Base-by-base conservation (phyloP, 129 eudicot species). In the Apium graveolens region DNA sequence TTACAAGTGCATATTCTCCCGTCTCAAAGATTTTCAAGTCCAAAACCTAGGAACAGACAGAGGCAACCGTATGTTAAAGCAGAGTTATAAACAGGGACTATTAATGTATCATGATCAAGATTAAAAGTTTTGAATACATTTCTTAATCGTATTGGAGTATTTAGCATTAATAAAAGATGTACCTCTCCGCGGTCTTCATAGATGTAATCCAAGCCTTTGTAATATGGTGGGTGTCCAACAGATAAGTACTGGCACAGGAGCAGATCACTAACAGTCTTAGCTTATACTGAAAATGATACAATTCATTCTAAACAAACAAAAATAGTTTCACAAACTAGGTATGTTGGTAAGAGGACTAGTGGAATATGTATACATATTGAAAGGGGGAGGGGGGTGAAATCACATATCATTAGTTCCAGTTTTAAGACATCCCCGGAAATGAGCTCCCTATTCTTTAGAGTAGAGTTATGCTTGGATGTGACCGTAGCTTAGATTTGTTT, bases 171-270 rank as follows among this genome's bases (percentile, higher is more conserved):
- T 27, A 57, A 27, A 26, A 38, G 51, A 60, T 7, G 11, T 87
- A 89, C 98, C 90, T 94, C 98, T 2, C 98, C 97, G 48, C 98
- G 90, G 79, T 94, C 97, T 86, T 94, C 98, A 55, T 89, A 94
- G 38, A 94, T 94, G 87, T 93, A 93, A 75, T 93, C 98, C 88
- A 93, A 80, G 34, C 98, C 98, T 84, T 88, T 93, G 86, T 88
- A 93, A 43, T 89, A 93, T 78, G 96, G 91, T 70, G 98, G 98
- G 88, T 93, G 98, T 38, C 91, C 98, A 71, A 93, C 98, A 34
- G 98, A 93, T 80, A 91, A 86, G 83, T 93, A 93, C 97, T 93
- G 88, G 51, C 79, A 84, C 2, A n/a, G 20, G 72, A 66, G 39
- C 7, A 66, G 5, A 29, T n/a, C 14, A 24, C 2, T 26, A 57